These are phyloP conservation scores for Nemania serpens DNA, from an alignment of 2,329 filamentous ascomycete species.

Conservation along the genomic window DNA sequence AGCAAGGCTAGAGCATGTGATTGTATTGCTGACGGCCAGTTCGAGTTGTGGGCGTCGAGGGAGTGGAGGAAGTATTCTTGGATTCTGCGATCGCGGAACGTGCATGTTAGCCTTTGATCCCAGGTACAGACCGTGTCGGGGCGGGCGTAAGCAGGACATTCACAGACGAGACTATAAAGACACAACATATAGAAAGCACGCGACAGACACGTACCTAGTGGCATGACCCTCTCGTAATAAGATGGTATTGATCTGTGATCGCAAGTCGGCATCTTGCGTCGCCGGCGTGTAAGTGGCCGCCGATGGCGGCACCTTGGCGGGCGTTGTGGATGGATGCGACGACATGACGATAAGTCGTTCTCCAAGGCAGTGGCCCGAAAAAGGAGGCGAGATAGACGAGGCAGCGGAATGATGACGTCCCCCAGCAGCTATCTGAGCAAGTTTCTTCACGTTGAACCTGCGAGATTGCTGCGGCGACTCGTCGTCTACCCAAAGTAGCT, in stretches of 20 bases:
- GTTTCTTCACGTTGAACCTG: too few species aligned
- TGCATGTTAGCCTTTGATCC: constrained; percentile 11
- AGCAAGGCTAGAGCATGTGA: constrained; percentile 64
- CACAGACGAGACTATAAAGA: too few species aligned
- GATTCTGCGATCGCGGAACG: constrained; percentile 51
- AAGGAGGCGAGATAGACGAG: neutral
- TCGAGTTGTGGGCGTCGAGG: constrained; percentile 61
- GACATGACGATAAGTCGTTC: constrained; percentile 37
- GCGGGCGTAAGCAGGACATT: too few species aligned
- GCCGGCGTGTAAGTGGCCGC: constrained; percentile 64
- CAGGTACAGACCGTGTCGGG: neutral
- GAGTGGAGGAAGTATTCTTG: constrained; percentile 67
- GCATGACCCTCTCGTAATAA: constrained; percentile 64
- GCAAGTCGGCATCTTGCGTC: constrained; percentile 64
- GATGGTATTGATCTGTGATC: constrained; percentile 65
- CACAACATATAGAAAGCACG: constrained; percentile 3
- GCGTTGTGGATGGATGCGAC: constrained; percentile 56
- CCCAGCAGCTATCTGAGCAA: neutral
- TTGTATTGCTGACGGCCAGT: constrained; percentile 67
- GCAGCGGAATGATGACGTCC: neutral
- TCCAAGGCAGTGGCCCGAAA: neutral
- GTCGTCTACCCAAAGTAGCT: neutral
- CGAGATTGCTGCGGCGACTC: too few species aligned
- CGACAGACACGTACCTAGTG: constrained; percentile 51
- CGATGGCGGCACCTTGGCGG: constrained; percentile 64